These are phyloP conservation scores for Clausena lansium DNA, from an alignment of 345 rosid species.

Conservation along the genomic window DNA sequence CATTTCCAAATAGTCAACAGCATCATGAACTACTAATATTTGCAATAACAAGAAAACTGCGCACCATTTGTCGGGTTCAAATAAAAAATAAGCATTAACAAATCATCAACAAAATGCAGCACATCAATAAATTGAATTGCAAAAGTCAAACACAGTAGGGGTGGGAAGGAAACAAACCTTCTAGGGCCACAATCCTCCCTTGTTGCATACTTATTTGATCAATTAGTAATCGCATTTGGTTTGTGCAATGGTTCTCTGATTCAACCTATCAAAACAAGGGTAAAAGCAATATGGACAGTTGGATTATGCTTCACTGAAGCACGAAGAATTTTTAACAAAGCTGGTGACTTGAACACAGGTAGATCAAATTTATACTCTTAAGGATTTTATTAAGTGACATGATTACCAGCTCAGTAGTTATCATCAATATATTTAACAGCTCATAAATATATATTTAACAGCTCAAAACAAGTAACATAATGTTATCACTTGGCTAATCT, in stretches of 20 bases:
- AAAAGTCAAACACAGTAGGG: background rate
- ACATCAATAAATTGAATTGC: background rate
- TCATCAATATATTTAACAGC: background rate
- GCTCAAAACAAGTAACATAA: background rate
- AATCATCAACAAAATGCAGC: background rate
- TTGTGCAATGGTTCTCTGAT: conserved; percentile 73
- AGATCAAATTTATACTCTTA: background rate
- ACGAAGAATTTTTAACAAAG: background rate
- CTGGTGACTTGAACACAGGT: background rate
- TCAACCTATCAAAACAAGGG: conserved; percentile 49
- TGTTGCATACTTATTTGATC: conserved; percentile 85
- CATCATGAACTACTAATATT: background rate
- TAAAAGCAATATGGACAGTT: background rate
- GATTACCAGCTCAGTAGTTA: background rate
- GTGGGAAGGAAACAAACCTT: conserved; percentile 42
- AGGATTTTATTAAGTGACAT: background rate
- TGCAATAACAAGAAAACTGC: background rate
- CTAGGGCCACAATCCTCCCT: conserved; percentile 61
- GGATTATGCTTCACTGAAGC: background rate
- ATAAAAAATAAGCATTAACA: background rate
- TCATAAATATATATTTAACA: background rate
- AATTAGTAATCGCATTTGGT: conserved; percentile 66
- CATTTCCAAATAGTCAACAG: background rate
- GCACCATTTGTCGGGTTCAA: background rate
- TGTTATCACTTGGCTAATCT: background rate